phyloP scores from a whole-genome alignment of 2,329 filamentous ascomycete genomes.

The Nemania abortiva region DNA sequence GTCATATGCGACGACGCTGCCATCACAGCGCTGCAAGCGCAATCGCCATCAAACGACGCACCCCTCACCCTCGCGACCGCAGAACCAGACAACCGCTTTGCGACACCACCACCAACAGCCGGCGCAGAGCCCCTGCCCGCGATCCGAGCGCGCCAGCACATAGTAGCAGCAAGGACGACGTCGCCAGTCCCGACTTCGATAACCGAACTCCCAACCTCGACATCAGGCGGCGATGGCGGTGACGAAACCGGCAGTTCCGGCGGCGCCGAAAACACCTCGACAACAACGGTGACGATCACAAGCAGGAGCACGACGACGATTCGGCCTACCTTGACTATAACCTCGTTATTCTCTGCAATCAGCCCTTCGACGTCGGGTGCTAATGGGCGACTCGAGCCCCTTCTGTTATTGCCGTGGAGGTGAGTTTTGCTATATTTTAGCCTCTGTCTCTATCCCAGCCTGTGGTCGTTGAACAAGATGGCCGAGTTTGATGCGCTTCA shows the following conservation, averaged over 20 bases:
- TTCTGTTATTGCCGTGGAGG: background rate
- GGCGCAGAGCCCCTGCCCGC: background rate
- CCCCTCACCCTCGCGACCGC: background rate
- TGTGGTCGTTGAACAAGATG: background rate
- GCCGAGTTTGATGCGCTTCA: background rate
- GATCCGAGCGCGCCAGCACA: constrained; percentile 4
- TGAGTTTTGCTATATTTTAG: background rate
- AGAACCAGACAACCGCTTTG: background rate
- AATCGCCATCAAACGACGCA: background rate
- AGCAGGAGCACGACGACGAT: constrained; percentile 29
- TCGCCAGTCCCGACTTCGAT: background rate
- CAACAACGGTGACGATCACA: constrained; percentile 26
- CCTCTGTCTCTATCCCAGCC: background rate
- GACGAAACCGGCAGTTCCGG: background rate
- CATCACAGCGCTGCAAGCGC: background rate
- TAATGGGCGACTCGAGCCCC: background rate
- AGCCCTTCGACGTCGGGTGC: constrained; percentile 18
- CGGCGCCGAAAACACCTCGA: background rate
- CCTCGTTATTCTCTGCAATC: constrained; percentile 17
- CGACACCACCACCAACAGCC: background rate
- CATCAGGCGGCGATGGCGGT: background rate
- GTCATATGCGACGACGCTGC: background rate
- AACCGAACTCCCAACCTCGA: background rate
- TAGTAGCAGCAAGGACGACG: constrained; percentile 16
- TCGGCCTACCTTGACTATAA: constrained; percentile 29